Evolutionary conservation across 2,329 filamentous ascomycete species (phyloP), one percentile per base, ranked within the genome.

Genomic region (Cordyceps javanica): DNA sequence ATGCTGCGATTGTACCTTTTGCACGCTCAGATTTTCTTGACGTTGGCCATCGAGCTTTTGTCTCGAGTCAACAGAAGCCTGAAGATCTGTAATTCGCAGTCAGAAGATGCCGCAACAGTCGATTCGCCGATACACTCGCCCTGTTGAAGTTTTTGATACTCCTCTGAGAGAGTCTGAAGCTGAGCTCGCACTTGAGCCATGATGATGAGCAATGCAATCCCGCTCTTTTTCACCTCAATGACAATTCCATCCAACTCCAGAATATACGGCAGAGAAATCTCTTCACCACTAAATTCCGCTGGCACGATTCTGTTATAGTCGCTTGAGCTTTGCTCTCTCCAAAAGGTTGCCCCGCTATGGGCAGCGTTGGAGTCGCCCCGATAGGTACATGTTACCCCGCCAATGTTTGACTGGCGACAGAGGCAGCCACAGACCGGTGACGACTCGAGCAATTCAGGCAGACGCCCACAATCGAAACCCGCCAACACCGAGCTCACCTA

Each of bases 31-130:
- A 70, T 97, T 99, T 72, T 99, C 94, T 69, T 96, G 90, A 71
- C 89, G 89, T 73, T 99, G 94, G 7, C 91, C 89, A 71, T 97
- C 92, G 7, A 99, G 85, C 74, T 89, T 95, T 75, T 99, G 92
- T 62, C 92, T 85, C 10, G 91, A 89, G 45, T 86, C 80, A 26
- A 97, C 84, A 19, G 84, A 77, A 44, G 79, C 82, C 71, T 91
- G 89, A 57, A 97, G 82, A 65, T 97, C 94, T 96, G 65, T 16
- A 42, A n/a, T 10, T 48, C 10, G 14, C 5, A 1, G 28, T 57
- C 30, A 57, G 39, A 25, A 38, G 28, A 7, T 26, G 36, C 36
- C 28, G 19, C 8, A 5, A 19, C 13, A 3, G 19, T 23, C 19
- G 11, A 2, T 32, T 2, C 19, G 30, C 13, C 6, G 26, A 21